These are phyloP conservation scores for Ceratocystiopsis brevicomis DNA, from an alignment of 2,329 filamentous ascomycete species.

Conservation along the genomic window DNA sequence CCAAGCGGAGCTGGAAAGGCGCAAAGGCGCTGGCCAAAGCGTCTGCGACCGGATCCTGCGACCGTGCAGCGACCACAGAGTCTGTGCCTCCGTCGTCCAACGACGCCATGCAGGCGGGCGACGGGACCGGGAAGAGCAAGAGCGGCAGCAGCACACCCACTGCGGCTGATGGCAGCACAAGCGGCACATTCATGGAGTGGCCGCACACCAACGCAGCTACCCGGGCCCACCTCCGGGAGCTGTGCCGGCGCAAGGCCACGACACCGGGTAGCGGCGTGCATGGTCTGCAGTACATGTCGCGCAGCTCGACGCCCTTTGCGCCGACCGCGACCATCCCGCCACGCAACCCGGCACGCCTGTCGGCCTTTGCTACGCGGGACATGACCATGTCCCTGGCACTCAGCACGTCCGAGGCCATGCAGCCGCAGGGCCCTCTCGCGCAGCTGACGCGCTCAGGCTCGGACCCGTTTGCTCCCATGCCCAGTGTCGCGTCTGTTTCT, in stretches of 20 bases:
- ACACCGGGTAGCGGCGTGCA: slow-evolving; percentile 22
- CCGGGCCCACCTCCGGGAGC: slow-evolving; percentile 39
- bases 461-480: background rate
- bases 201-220: slow-evolving; percentile 45
- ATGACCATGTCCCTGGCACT: slow-evolving; percentile 44
- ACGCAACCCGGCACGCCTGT: slow-evolving; percentile 21
- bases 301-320: slow-evolving; percentile 37
- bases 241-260: slow-evolving; percentile 37
- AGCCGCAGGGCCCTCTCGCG: slow-evolving; percentile 40
- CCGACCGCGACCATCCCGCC: slow-evolving; percentile 25
- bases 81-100: background rate
- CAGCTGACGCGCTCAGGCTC: slow-evolving; percentile 29
- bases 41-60: background rate
- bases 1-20: slow-evolving; percentile 48
- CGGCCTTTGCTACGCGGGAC: slow-evolving; percentile 39
- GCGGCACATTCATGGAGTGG: slow-evolving; percentile 36
- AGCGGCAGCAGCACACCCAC: slow-evolving; percentile 39
- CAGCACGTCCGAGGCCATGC: slow-evolving; percentile 47
- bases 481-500: slow-evolving; percentile 1
- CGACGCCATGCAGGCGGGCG: too few relatives aligned
- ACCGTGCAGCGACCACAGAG: background rate
- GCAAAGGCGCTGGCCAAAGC: slow-evolving; percentile 23
- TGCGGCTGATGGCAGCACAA: slow-evolving; percentile 18
- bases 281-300: slow-evolving; percentile 27
- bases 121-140: slow-evolving; percentile 12